A percentile compares a stretch with the other conserved stretches of the same genome.
phyloP scores from a whole-genome alignment of 2,329 filamentous ascomycete species.

The Sclerotinia nivalis region DNA sequence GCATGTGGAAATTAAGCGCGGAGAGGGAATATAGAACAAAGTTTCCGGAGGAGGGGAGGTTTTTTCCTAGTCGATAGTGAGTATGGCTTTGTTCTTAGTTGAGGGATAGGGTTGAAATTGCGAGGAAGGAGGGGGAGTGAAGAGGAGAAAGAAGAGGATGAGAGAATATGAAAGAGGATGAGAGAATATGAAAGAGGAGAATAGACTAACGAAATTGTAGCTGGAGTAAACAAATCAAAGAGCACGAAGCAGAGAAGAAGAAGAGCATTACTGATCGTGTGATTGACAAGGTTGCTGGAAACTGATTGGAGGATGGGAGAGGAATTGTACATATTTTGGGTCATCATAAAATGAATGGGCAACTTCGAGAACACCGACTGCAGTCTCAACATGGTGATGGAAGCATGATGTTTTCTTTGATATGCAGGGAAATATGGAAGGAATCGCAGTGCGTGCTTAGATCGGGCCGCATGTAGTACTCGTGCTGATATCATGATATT shows the following conservation, averaged over 20 bases:
- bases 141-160: too few species aligned
- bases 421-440: background rate
- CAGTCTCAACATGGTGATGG: background rate
- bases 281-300: conserved; percentile 26
- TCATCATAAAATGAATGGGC: conserved; percentile 5
- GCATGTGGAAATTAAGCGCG: conserved; percentile 72
- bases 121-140: background rate
- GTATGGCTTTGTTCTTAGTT: conserved; percentile 43
- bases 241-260: conserved; percentile 62
- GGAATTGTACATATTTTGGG: conserved; percentile 38
- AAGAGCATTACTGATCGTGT: conserved; percentile 40
- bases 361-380: conserved; percentile 11
- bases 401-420: background rate
- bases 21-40: conserved; percentile 70
- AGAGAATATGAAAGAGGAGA: background rate
- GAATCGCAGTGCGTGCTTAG: background rate
- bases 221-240: conserved; percentile 71
- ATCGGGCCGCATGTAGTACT: too few species aligned
- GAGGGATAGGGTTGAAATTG: background rate
- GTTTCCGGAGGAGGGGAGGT: conserved; percentile 74
- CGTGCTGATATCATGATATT: background rate
- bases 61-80: conserved; percentile 83
- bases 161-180: conserved; percentile 24
- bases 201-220: conserved; percentile 46
- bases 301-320: background rate